A percentile compares a stretch with the other conserved stretches of the same genome.
Evolutionary conservation across 805 yeast species (phyloP).

Genomic region (Groenewaldozyma salmanticensis): DNA sequence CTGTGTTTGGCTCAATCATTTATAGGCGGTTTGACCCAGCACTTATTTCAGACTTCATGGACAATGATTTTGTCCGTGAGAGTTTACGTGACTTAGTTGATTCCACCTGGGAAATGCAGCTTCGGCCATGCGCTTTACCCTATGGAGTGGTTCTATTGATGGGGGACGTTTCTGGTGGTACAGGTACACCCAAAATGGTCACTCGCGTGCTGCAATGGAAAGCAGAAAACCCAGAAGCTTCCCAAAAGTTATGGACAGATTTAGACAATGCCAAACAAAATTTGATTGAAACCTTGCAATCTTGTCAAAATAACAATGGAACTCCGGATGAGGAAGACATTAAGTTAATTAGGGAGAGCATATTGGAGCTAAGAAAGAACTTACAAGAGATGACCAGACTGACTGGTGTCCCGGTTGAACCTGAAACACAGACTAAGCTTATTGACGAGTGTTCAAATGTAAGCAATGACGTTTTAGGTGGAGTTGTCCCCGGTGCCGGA

Average conservation of each 20-base stretch:
- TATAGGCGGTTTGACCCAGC: conserved; percentile 67
- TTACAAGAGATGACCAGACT: conserved; percentile 51
- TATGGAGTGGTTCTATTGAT: conserved; percentile 58
- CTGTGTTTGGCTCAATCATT: conserved; percentile 79
- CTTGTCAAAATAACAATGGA: background rate
- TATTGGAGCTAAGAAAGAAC: conserved; percentile 40
- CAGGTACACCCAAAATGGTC: conserved; percentile 89
- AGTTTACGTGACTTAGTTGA: conserved; percentile 25
- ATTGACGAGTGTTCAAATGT: conserved; percentile 44
- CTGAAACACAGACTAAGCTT: conserved; percentile 59
- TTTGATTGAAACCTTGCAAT: conserved; percentile 40
- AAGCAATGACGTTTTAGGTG: conserved; percentile 69
- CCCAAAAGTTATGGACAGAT: conserved; percentile 41
- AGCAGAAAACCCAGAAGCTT: conserved; percentile 37
- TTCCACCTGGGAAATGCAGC: conserved; percentile 49
- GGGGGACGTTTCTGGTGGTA: conserved; percentile 92
- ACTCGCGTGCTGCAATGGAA: conserved; percentile 68
- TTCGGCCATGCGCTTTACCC: conserved; percentile 54
- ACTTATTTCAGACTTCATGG: conserved; percentile 24
- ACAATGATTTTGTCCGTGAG: conserved; percentile 19
- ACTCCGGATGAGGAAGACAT: background rate
- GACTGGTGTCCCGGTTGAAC: conserved; percentile 86
- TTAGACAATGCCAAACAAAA: conserved; percentile 51
- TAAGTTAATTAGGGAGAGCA: background rate
- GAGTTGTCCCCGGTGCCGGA: conserved; percentile 99